A percentile compares a stretch with the other conserved stretches of the same genome.
These are phyloP conservation scores for Chenopodium suecicum DNA, from an alignment of 148 eudicot genomes.

Conservation along the genomic window DNA sequence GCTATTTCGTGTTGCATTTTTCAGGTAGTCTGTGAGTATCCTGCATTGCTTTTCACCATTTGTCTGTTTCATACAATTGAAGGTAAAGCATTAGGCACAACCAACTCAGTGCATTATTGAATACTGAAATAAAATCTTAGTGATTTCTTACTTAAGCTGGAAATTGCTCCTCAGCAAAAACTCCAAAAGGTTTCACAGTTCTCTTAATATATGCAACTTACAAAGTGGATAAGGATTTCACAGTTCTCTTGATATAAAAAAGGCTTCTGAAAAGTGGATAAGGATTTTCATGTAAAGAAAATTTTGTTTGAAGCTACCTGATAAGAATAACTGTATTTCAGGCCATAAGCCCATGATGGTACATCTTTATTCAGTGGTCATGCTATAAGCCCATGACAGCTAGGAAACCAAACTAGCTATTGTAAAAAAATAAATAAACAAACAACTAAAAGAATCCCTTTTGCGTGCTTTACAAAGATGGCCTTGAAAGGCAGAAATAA, in stretches of 20 bases:
- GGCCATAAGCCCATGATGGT: neutral
- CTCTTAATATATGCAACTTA: too few species aligned
- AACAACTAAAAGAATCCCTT: neutral
- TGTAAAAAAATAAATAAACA: too few species aligned
- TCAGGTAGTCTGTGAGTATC: conserved; percentile 53
- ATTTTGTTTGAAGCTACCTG: too few species aligned
- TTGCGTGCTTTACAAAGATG: neutral
- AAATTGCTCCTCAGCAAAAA: neutral
- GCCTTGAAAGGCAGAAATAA: too few species aligned
- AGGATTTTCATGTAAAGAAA: too few species aligned
- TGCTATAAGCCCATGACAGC: neutral
- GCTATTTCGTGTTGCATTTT: conserved; percentile 37
- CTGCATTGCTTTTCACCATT: conserved; percentile 82
- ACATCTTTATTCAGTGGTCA: neutral
- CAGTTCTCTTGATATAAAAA: too few species aligned
- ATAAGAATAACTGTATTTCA: too few species aligned
- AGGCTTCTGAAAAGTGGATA: too few species aligned
- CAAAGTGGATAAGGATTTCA: too few species aligned
- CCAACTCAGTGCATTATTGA: neutral
- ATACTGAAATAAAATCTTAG: neutral
- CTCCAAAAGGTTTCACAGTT: too few species aligned
- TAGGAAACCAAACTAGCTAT: neutral
- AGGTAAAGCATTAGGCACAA: conserved; percentile 2
- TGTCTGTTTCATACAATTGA: conserved; percentile 50
- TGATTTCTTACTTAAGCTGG: neutral